Evolutionary conservation across 2,329 filamentous ascomycete genomes (phyloP).

Genomic region (Emericellopsis atlantica): DNA sequence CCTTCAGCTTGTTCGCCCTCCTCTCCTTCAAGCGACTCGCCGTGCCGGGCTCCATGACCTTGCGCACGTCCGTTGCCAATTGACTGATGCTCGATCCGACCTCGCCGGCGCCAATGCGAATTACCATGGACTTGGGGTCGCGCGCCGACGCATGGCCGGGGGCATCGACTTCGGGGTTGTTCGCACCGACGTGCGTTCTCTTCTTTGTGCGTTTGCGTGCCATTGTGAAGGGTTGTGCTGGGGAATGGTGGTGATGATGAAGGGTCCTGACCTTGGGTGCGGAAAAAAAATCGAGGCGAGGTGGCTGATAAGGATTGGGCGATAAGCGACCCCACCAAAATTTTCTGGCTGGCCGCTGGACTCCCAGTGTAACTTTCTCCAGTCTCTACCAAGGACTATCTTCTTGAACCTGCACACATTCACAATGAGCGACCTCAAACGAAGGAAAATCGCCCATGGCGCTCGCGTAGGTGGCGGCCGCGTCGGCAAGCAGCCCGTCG

Average conservation of each 20-base stretch:
- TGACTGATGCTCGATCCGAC: slow-evolving; percentile 87
- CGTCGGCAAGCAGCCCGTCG: slow-evolving; percentile 6
- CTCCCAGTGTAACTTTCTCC: too few species aligned
- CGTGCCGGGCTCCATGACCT: slow-evolving; percentile 93
- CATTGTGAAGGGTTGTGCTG: slow-evolving; percentile 37
- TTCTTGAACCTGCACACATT: background rate
- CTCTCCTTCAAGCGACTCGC: slow-evolving; percentile 82
- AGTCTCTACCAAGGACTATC: too few species aligned
- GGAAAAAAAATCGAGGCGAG: background rate
- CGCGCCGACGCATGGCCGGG: slow-evolving; percentile 50
- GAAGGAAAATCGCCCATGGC: slow-evolving; percentile 24
- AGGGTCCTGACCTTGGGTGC: background rate
- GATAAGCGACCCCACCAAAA: slow-evolving; percentile 4
- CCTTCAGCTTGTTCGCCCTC: slow-evolving; percentile 73
- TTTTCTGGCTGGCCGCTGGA: too few species aligned
- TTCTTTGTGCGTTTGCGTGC: slow-evolving; percentile 75
- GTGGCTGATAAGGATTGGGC: slow-evolving; percentile 1
- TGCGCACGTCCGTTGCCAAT: slow-evolving; percentile 78
- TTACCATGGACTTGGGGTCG: slow-evolving; percentile 93
- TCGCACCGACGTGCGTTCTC: slow-evolving; percentile 67
- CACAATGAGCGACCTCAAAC: slow-evolving; percentile 25
- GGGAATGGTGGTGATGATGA: background rate
- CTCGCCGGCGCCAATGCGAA: slow-evolving; percentile 88
- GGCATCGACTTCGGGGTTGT: slow-evolving; percentile 42
- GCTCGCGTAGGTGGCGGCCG: background rate